Evolutionary conservation across 345 rosid genomes (phyloP).

Genomic region (Aquilaria yunnanensis): DNA sequence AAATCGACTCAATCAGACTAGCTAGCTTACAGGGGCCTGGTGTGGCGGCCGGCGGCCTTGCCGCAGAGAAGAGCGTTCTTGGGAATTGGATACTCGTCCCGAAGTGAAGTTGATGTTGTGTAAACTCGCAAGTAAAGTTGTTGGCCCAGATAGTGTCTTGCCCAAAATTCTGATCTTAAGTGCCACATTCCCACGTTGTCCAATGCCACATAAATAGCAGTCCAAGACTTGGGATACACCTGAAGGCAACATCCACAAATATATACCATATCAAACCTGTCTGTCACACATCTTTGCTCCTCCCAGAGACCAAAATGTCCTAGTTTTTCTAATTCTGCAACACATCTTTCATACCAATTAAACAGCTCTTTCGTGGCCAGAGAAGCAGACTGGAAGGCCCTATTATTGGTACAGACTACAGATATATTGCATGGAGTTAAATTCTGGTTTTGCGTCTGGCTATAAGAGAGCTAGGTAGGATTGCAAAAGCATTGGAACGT

Average conservation of each 20-base stretch:
- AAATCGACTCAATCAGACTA: conserved; percentile 6
- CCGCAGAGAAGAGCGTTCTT: conserved; percentile 88
- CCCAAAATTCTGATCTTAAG: conserved; percentile 89
- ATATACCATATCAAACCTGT: neutral
- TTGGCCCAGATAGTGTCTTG: conserved; percentile 90
- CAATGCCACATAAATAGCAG: conserved; percentile 74
- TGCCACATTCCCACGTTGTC: conserved; percentile 99
- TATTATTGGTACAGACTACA: neutral
- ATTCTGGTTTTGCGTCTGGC: neutral
- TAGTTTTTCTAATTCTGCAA: neutral
- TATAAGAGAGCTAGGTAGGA: neutral
- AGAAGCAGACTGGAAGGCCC: neutral
- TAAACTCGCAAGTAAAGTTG: conserved; percentile 80
- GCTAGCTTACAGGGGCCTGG: conserved; percentile 51
- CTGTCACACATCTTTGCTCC: no score
- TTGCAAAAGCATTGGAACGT: neutral
- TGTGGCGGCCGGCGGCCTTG: conserved; percentile 59
- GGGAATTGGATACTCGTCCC: conserved; percentile 89
- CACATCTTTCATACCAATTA: neutral
- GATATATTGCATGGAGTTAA: no score
- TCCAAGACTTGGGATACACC: conserved; percentile 94
- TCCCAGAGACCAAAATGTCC: neutral
- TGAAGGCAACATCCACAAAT: conserved; percentile 16
- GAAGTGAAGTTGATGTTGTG: conserved; percentile 65
- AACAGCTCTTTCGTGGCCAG: conserved; percentile 1